Base-by-base conservation (phyloP, 169 alveolate genomes). In the Plasmodium chabaudi region DNA sequence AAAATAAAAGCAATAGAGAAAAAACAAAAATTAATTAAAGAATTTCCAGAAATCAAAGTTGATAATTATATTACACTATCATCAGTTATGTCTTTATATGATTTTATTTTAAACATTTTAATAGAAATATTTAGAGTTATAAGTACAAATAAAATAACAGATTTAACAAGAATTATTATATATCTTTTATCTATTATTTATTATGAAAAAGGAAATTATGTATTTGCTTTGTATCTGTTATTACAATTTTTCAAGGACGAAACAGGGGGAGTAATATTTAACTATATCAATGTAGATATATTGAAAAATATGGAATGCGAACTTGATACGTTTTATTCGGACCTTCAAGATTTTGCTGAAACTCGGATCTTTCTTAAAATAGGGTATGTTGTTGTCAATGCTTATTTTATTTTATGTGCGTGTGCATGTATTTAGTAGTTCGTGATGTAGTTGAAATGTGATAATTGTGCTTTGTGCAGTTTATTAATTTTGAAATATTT, bases 171-270 rank as follows among this genome's bases (percentile, higher is more conserved):
- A 82, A 56, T 82, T n/a, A 27, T 82, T 61, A 67, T 82, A 17
- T 82, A 82, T 55, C 60, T 82, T 82, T 67, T 82, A 59, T 82
- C 84, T 82, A 13, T 56, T 13, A 82, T 82, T 34, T 82, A 82
- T 82, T 82, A 51, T 56, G 90, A 82, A 46, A 42, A 59, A 19
- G 65, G 65, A 71, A 82, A 82, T 1, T 61, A 82, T 27, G 27
- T 56, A 4, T 82, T 82, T 56, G 67, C 72, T 17, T 17, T 57
- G 15, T 61, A 67, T 49, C 34, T 82, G 23, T 27, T 82, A 51
- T 47, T 82, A 15, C 46, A 27, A n/a, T 82, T 82, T 67, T 82
- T 65, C 53, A 70, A 60, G 23, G 34, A 71, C 17, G 44, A 1
- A 21, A 63, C 67, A 15, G 84, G 53, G 1, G 53, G 46, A 12